phyloP scores from a whole-genome alignment of 805 yeast genomes.

The Metschnikowia drakensbergensis region DNA sequence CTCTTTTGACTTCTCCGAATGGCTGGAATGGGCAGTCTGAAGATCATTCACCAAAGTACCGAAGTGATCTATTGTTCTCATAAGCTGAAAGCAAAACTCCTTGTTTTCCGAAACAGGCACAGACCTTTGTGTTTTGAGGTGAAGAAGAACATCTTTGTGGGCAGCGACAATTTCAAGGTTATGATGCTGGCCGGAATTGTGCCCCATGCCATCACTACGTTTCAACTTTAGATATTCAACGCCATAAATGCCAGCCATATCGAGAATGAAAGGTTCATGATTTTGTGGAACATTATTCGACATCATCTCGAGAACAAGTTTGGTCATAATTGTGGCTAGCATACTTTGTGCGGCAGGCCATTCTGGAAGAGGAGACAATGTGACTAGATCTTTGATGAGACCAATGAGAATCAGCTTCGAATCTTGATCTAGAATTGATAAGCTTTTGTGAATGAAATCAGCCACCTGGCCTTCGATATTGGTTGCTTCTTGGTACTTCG shows the following conservation, averaged over 20 bases:
- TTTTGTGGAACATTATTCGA: background rate
- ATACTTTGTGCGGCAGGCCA: conserved; percentile 55
- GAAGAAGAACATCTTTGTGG: conserved; percentile 2
- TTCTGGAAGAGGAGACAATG: conserved; percentile 49
- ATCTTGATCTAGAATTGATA: conserved; percentile 5
- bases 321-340: conserved; percentile 1
- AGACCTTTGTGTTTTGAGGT: conserved; percentile 5
- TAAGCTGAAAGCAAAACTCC: conserved; percentile 8
- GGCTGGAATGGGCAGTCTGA: background rate
- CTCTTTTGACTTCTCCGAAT: background rate
- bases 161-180: background rate
- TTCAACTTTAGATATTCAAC: conserved; percentile 4
- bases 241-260: conserved; percentile 8
- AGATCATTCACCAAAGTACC: background rate
- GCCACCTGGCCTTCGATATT: conserved; percentile 5
- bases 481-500: conserved; percentile 2
- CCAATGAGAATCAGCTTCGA: conserved; percentile 7
- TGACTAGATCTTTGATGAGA: conserved; percentile 53
- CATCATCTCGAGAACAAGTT: conserved; percentile 1
- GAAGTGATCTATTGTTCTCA: conserved; percentile 5
- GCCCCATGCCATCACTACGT: background rate
- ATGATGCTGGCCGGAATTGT: background rate
- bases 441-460: conserved; percentile 8
- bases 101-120: background rate
- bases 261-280: conserved; percentile 12